Evolutionary conservation across 2,329 filamentous ascomycete genomes (phyloP).

Genomic region (Waltergamsia citrina): DNA sequence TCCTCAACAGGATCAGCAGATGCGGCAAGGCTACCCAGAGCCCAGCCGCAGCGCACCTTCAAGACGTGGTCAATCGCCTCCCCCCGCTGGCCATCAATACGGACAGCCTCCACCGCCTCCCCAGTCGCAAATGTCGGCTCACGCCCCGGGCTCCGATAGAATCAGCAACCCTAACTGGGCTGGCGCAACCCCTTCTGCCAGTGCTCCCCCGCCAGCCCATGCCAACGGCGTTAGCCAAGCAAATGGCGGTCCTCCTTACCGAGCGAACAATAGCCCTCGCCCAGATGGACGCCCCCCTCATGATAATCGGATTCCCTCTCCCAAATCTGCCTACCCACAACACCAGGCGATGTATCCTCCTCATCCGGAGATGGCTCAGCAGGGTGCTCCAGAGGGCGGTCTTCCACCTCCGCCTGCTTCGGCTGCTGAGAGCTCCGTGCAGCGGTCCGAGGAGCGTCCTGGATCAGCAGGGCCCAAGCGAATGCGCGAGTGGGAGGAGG

Average conservation of each 20-base stretch:
- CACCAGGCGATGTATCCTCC: slow-evolving; percentile 61
- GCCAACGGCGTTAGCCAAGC: slow-evolving; percentile 18
- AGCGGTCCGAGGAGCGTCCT: slow-evolving; percentile 58
- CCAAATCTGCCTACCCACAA: slow-evolving; percentile 75
- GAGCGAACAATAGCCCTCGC: slow-evolving; percentile 64
- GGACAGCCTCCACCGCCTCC: slow-evolving; percentile 41
- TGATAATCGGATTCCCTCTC: slow-evolving; percentile 84
- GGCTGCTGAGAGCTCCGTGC: slow-evolving; percentile 57
- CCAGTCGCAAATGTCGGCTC: slow-evolving; percentile 18
- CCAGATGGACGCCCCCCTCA: slow-evolving; percentile 74
- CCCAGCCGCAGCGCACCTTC: slow-evolving; percentile 18
- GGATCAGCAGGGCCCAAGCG: slow-evolving; percentile 75
- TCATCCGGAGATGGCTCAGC: slow-evolving; percentile 52
- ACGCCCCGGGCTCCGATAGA: slow-evolving; percentile 45
- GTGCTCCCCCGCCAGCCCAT: slow-evolving; percentile 24
- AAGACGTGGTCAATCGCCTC: slow-evolving; percentile 44
- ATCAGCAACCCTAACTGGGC: slow-evolving; percentile 51
- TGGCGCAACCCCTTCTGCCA: slow-evolving; percentile 38
- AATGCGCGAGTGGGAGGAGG: slow-evolving; percentile 86
- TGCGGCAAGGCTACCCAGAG: slow-evolving; percentile 52
- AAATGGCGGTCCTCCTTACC: slow-evolving; percentile 58
- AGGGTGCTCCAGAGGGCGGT: slow-evolving; percentile 50
- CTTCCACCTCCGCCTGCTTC: slow-evolving; percentile 40
- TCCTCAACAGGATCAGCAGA: slow-evolving; percentile 57
- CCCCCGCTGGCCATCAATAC: slow-evolving; percentile 36